phyloP scores from a whole-genome alignment of 768 basidiomycete genomes.

The Tylopilus sp. region DNA sequence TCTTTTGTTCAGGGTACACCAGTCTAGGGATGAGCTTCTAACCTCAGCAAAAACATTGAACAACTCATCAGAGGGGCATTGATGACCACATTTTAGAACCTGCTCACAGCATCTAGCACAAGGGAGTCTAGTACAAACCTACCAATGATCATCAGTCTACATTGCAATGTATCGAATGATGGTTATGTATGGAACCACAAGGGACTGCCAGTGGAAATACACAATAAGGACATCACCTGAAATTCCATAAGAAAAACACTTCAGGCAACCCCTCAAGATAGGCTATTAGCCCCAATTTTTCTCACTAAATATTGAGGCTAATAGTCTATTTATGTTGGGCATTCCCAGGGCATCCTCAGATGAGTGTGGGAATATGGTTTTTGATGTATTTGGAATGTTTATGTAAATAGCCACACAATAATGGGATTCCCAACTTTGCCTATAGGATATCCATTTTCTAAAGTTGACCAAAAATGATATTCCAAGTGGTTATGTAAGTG shows the following conservation, averaged over 20 bases:
- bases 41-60: neutral
- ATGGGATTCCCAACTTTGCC: no score
- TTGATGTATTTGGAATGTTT: no score
- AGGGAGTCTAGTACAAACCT: conserved; percentile 66
- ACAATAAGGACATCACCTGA: conserved; percentile 52
- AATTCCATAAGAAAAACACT: conserved; percentile 1
- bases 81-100: conserved; percentile 56
- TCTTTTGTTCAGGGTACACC: neutral
- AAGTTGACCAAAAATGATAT: no score
- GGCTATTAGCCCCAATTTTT: no score
- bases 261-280: no score
- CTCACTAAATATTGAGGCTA: no score
- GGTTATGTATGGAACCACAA: conserved; percentile 59
- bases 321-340: no score
- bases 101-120: conserved; percentile 54
- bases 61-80: conserved; percentile 59
- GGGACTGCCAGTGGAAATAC: conserved; percentile 58
- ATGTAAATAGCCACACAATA: no score
- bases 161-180: neutral
- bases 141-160: neutral
- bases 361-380: no score
- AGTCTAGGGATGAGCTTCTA: neutral
- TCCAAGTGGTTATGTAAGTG: no score
- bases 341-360: no score
- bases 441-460: no score